Evolutionary conservation across 129 eudicot species (phyloP), one percentile per base, ranked within the genome.

Genomic region (Lonicera japonica): DNA sequence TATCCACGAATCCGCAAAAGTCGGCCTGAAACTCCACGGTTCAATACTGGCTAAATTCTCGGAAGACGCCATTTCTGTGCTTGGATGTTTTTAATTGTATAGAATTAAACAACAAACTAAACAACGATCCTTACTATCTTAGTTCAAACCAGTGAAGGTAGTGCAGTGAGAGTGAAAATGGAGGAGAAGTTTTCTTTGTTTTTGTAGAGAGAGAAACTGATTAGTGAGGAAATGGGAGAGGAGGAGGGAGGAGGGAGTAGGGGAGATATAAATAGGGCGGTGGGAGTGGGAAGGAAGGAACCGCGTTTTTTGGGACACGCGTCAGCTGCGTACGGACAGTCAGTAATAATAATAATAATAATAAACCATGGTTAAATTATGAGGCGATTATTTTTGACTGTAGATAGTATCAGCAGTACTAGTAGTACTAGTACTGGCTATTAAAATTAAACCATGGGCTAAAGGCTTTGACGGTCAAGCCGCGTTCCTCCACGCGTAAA

Each of bases 301-400:
- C 71, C 87, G 94, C 89, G 87, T 88, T 76, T 8, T 10, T 65
- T 16, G 85, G 87, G 85, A 84, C 94, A 88, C 89, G 94, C 70
- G 83, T 79, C 84, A 63, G 67, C 69, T 9, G 69, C 67, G 95
- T 82, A 86, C 88, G 83, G 85, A 73, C 0, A 22, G 36, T 53
- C 5, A 17, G n/a, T 10, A 5, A 3, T 5, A 14, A 5, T 16
- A 14, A 14, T 14, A 47, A 15, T 8, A 47, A 47, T 8, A 60
- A 21, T 18, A 11, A 52, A 58, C 76, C 54, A 23, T 25, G 61
- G 45, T 8, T 12, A 58, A 15, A 5, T 29, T 13, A 53, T 43
- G 21, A 67, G 11, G 18, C 22, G 19, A n/a, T 54, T 54, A 11
- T 23, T 56, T 18, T 34, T 29, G 57, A 43, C 25, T 24, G 39